phyloP scores from a whole-genome alignment of 352 stramenopile genomes.

The Phytophthora fragariae region DNA sequence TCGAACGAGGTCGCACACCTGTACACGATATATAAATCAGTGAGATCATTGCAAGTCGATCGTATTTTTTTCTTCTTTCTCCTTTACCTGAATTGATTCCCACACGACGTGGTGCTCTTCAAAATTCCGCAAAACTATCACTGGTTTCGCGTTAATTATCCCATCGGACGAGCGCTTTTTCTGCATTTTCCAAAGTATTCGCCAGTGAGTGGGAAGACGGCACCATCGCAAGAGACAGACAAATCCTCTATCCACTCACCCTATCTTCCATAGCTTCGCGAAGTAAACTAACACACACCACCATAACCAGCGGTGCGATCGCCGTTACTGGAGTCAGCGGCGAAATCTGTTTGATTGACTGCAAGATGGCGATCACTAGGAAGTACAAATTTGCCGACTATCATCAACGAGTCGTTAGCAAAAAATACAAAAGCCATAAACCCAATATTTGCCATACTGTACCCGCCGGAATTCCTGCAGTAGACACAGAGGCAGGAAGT shows the following conservation, averaged over 20 bases:
- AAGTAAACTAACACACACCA: conserved; percentile 79
- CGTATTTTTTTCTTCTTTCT: neutral
- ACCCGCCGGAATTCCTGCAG: conserved; percentile 89
- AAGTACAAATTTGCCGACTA: conserved; percentile 96
- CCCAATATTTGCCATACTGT: neutral
- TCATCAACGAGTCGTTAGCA: conserved; percentile 55
- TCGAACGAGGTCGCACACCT: conserved; percentile 88
- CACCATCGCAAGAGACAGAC: neutral
- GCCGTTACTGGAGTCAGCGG: conserved; percentile 77
- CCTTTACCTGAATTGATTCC: conserved; percentile 74
- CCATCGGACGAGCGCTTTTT: conserved; percentile 65
- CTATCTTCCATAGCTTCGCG: conserved; percentile 85
- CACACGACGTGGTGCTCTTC: conserved; percentile 66
- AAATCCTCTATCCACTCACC: conserved; percentile 41
- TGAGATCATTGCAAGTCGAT: neutral
- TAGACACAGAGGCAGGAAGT: conserved; percentile 75
- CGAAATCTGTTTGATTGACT: conserved; percentile 88
- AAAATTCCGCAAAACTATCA: conserved; percentile 70
- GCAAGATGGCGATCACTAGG: conserved; percentile 91
- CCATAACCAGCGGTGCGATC: conserved; percentile 83
- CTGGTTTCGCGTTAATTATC: conserved; percentile 66
- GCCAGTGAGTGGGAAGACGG: conserved; percentile 26
- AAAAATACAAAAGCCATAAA: neutral
- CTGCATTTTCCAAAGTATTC: conserved; percentile 13
- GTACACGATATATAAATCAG: neutral